Conservation (phyloP, 78 protist species). For the Trichosphaerium sp. region DNA sequence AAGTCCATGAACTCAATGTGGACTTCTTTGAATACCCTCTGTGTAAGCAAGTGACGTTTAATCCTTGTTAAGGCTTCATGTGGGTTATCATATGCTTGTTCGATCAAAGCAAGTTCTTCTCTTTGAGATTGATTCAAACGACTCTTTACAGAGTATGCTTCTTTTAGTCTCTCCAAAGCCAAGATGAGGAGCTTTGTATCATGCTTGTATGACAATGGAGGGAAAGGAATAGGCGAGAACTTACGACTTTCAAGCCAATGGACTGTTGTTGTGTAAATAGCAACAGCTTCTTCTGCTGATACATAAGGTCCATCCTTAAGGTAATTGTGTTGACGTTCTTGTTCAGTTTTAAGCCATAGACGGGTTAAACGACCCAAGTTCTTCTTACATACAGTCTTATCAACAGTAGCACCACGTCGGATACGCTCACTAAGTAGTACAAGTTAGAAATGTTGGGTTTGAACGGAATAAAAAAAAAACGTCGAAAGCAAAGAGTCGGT, state of each 20-base stretch:
- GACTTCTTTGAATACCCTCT: slow-evolving; percentile 96
- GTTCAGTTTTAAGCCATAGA: slow-evolving; percentile 96
- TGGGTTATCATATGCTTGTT: slow-evolving; percentile 99
- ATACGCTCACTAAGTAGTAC: too few relatives aligned
- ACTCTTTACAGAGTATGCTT: slow-evolving; percentile 82
- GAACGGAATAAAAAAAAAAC: too few relatives aligned
- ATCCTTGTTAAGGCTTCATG: slow-evolving; percentile 95
- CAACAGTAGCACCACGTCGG: slow-evolving; percentile 96
- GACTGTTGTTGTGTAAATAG: slow-evolving; percentile 93
- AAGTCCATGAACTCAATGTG: slow-evolving; percentile 94
- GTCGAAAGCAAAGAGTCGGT: too few relatives aligned
- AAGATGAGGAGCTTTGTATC: slow-evolving; percentile 97
- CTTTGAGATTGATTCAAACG: slow-evolving; percentile 93
- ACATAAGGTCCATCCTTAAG: slow-evolving; percentile 98
- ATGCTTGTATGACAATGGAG: slow-evolving; percentile 95
- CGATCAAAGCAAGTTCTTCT: slow-evolving; percentile 97
- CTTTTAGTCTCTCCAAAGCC: slow-evolving; percentile 96
- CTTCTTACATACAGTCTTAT: slow-evolving; percentile 95
- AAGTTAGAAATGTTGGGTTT: too few relatives aligned
- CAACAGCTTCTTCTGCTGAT: slow-evolving; percentile 93
- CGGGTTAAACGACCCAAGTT: slow-evolving; percentile 99
- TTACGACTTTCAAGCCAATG: slow-evolving; percentile 92
- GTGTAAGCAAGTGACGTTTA: slow-evolving; percentile 94
- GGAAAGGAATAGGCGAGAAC: slow-evolving; percentile 98
- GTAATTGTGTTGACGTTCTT: slow-evolving; percentile 98